A percentile compares a stretch with the other conserved stretches of the same genome.
phyloP scores from a whole-genome alignment of 2,329 filamentous ascomycete species.

The Leptodontidium sp. region DNA sequence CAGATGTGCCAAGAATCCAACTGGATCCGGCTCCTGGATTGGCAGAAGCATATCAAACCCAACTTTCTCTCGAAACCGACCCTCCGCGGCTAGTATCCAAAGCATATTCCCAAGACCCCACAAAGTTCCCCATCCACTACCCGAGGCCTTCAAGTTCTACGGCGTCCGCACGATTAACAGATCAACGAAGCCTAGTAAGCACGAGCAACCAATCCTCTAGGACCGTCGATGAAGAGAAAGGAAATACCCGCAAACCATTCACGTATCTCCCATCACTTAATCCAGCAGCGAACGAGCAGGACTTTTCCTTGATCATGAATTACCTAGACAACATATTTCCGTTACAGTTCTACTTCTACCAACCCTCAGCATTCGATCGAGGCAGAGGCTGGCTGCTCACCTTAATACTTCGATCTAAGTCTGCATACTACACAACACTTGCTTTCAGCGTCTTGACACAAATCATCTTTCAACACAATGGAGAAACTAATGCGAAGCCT shows the following conservation, averaged over 20 bases:
- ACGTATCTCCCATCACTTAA: constrained; percentile 5
- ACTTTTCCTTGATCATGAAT: constrained; percentile 20
- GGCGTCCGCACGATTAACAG: no score
- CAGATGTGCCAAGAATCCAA: no score
- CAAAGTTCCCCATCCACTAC: background rate
- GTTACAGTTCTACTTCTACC: constrained; percentile 28
- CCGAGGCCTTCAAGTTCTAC: constrained; percentile 7
- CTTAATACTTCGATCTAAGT: constrained; percentile 20
- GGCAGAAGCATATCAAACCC: background rate
- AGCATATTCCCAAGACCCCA: background rate
- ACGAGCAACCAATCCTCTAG: background rate
- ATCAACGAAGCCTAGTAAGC: background rate
- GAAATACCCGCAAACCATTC: no score
- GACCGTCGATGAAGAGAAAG: background rate
- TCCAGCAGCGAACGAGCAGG: constrained; percentile 21
- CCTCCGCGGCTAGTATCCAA: no score
- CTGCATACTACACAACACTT: constrained; percentile 25
- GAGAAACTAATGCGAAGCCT: constrained; percentile 4
- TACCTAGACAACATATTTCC: constrained; percentile 32
- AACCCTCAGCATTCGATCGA: constrained; percentile 40
- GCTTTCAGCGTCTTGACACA: constrained; percentile 15
- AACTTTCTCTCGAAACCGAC: background rate
- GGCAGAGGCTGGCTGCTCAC: constrained; percentile 31
- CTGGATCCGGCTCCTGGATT: background rate
- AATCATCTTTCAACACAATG: constrained; percentile 7